Evolutionary conservation across 2,329 filamentous ascomycete genomes (phyloP), one percentile per base, ranked within the genome.

Genomic region (Leptosphaerulina australis): DNA sequence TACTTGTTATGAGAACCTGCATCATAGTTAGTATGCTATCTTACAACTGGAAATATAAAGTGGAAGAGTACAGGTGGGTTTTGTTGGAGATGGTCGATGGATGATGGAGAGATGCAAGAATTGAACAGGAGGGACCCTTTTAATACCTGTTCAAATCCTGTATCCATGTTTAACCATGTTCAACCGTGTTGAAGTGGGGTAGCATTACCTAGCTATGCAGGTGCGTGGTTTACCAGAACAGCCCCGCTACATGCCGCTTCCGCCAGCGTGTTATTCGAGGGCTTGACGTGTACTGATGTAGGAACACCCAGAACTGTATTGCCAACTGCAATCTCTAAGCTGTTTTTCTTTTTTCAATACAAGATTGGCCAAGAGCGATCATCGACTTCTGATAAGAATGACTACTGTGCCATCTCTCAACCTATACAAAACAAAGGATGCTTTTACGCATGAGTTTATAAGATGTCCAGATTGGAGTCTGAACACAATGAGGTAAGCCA

Each of bases 141-240:
- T 62, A 65, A 64, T 65, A 64, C 49, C 15, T 34, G 14, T 50
- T 53, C 45, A 34, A 34, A 41, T 17, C 29, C 37, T 21, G 40
- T 20, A 11, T 39, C 37, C 56, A 52, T 47, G 44, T 38, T 38
- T 57, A 53, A 53, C 60, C 62, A 56, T 43, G 49, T 44, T 40
- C 52, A 66, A 51, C 60, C 54, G 62, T n/a, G n/a, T 66, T 58
- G 49, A 47, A 56, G 66, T 59, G 66, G 64, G 66, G 66, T 68
- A 67, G 50, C 44, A 35, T 28, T 45, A 40, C 22, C 37, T 49
- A 48, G 40, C 41, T 48, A 39, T 58, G 53, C 55, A 56, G 45
- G 14, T 47, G 37, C 37, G 33, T 26, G 21, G 18, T 28, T 50
- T 43, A 31, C 22, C 26, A 28, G 11, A 15, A 20, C 29, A 22